Evolutionary conservation across 345 rosid species (phyloP), one percentile per base, ranked within the genome.

Genomic region (Cochlearia excelsa): DNA sequence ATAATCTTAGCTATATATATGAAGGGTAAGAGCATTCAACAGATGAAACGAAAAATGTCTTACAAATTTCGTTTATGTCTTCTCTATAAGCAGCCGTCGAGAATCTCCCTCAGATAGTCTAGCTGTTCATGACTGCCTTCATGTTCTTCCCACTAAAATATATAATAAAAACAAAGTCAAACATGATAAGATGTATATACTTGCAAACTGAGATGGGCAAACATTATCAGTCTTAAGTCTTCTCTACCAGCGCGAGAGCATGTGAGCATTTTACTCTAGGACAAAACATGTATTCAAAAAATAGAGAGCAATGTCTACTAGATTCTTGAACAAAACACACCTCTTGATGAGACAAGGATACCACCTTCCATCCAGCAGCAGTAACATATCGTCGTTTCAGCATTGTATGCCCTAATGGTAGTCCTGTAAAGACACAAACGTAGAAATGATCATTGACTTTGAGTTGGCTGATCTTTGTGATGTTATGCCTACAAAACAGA

Each of bases 331-430:
- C 2, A n/a, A 53, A 34, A 74, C 81, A 45, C 28, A 83, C 97
- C 89, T 86, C 85, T 83, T 81, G 99, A 79, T 57, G 71, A 49
- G 91, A 80, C 73, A 88, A 67, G 10, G 95, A 82, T 48, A 88
- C 83, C 43, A 88, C 68, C 4, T 86, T 80, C 97, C 99, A 93
- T 60, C 97, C 97, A 51, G 87, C 85, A 69, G 95, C 84, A 41
- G 87, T 50, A 62, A 93, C 77, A 76, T 79, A 84, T 9, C 87
- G 76, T 34, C 82, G 77, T 69, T 93, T 93, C 67, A 93, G 76
- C 74, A 86, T 74, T 44, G 97, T 85, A 63, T 93, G 95, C 49
- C 95, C 97, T 70, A 88, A 75, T 61, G 99, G 94, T 53, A 55
- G 68, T 27, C 89, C 99, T 93, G 81, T 35, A 78, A 46, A 68